Evolutionary conservation across 495 filamentous ascomycete species (phyloP), one percentile per base, ranked within the genome.

Genomic region (Copromyces sp.): DNA sequence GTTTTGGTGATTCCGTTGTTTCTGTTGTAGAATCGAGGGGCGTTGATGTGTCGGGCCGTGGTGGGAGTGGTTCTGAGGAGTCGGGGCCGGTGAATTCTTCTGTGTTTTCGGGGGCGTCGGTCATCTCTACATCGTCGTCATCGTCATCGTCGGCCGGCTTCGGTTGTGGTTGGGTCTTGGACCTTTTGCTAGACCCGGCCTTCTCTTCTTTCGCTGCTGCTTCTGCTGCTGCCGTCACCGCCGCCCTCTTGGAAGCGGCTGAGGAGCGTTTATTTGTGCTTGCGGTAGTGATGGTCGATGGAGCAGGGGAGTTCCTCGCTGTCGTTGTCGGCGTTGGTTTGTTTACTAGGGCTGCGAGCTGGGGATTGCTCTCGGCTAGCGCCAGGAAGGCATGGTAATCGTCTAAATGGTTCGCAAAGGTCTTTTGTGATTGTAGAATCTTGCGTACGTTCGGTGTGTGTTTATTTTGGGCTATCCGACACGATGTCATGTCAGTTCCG

Each of bases 391-490:
- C 94, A 75, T 93, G 89, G 82, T 93, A 94, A 81, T 98, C 94
- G 72, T 93, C 92, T 41, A 98, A 87, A 77, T 98, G 91, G 81
- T 98, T 96, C 47, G 89, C 87, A 76, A 97, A 97, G 0, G 93
- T 94, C 84, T 97, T 97, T 80, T 96, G 92, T 3, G 91, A 94
- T 75, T 90, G 89, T n/a, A 97, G 84, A 75, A 98, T 95, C 78
- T 92, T 92, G 75, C 93, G 92, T n/a, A 95, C 92, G 78, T 90
- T 92, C 3, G 91, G 85, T 20, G 94, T 94, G 71, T 87, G 86
- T 80, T 94, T 93, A 71, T 79, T 83, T 39, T 78, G 74, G 68
- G 78, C 78, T 79, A 37, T 29, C n/a, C 17, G 12, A 39, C 20
- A 29, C 9, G n/a, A 74, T 70, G 4, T 6, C 47, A 20, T 38